phyloP scores from a whole-genome alignment of 495 filamentous ascomycete genomes.

The Zalerion maritima region DNA sequence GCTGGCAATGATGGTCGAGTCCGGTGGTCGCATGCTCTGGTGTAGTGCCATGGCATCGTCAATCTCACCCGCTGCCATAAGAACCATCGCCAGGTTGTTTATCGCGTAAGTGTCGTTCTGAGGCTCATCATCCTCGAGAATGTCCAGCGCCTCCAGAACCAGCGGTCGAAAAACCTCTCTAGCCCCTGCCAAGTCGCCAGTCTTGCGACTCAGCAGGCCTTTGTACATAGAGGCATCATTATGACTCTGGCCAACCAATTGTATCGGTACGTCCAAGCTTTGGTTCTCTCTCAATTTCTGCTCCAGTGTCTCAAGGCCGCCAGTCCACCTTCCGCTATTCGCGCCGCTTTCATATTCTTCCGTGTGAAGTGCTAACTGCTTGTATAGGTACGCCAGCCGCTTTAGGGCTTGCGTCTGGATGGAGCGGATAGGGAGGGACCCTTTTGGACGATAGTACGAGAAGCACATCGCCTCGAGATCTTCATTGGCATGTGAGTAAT shows the following conservation, averaged over 20 bases:
- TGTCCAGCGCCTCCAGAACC: slow-evolving; percentile 1
- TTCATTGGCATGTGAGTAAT: slow-evolving; percentile 1
- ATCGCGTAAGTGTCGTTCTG: slow-evolving; percentile 3
- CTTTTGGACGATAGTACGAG: slow-evolving; percentile 2
- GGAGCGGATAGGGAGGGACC: slow-evolving; percentile 1
- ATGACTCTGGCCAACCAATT: slow-evolving; percentile 1
- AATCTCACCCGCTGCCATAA: slow-evolving; percentile 2
- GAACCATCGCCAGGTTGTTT: slow-evolving; percentile 1
- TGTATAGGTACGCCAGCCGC: slow-evolving; percentile 3
- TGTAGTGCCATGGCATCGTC: slow-evolving; percentile 3
- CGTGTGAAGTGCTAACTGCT: not conserved
- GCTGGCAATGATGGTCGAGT: not conserved
- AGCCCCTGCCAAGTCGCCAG: not conserved
- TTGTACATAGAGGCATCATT: slow-evolving; percentile 4
- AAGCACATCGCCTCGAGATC: slow-evolving; percentile 3
- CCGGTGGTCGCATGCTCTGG: slow-evolving; percentile 1
- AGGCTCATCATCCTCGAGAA: slow-evolving; percentile 4
- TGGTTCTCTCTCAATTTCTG: slow-evolving; percentile 3
- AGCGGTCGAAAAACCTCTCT: not conserved
- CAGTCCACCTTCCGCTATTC: not conserved
- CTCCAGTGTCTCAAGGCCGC: slow-evolving; percentile 1
- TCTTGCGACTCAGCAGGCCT: slow-evolving; percentile 2
- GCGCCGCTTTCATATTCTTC: not conserved
- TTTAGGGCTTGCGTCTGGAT: slow-evolving; percentile 1
- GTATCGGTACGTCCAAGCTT: slow-evolving; percentile 2